A percentile compares a stretch with the other conserved stretches of the same genome.
phyloP scores from a whole-genome alignment of 2,329 filamentous ascomycete genomes.

The Bipolaris bicolor region DNA sequence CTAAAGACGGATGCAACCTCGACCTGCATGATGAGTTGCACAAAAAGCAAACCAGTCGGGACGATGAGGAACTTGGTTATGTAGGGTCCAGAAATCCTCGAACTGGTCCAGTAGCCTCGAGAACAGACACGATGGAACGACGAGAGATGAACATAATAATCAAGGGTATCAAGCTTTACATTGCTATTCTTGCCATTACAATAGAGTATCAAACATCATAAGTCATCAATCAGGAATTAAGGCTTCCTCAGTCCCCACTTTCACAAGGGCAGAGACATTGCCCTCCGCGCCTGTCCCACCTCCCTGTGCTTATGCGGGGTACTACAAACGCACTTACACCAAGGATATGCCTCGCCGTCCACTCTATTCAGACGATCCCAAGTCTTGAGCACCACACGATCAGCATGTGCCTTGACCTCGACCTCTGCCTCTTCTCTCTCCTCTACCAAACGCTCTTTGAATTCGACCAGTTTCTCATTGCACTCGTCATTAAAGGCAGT shows the following conservation, averaged over 20 bases:
- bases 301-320: background rate
- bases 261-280: constrained; percentile 5
- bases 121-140: background rate
- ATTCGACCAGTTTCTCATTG: constrained; percentile 8
- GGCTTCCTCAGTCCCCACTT: background rate
- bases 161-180: background rate
- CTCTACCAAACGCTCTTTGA: constrained; percentile 4
- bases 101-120: no score
- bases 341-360: background rate
- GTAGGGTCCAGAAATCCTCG: no score
- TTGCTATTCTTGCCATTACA: background rate
- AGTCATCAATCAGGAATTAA: background rate
- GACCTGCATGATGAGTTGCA: no score
- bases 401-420: constrained; percentile 3
- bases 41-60: no score
- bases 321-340: background rate
- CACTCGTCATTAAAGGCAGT: constrained; percentile 3
- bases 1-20: no score
- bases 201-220: background rate
- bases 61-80: no score
- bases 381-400: background rate
- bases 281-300: background rate
- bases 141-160: background rate
- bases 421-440: constrained; percentile 1
- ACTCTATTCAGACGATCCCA: constrained; percentile 1